Evolutionary conservation across 257 asterid genomes (phyloP), one percentile per base, ranked within the genome.

Genomic region (Ophiorrhiza pumila): DNA sequence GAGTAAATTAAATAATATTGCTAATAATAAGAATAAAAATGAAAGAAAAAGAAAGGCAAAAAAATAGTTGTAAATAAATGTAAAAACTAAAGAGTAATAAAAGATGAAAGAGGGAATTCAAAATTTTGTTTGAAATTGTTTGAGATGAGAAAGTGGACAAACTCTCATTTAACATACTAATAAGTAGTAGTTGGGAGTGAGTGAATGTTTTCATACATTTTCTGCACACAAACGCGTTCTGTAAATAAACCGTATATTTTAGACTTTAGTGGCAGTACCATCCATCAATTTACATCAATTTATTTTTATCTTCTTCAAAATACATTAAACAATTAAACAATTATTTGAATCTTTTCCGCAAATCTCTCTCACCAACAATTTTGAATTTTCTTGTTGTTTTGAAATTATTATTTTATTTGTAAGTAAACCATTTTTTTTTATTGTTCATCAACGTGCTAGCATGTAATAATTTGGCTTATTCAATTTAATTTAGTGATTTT

Each of bases 391-490:
- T 31, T 14, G 61, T 42, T 47, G 74, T 37, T 47, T 32, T 5
- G 35, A 59, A 50, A 6, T 64, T 65, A 2, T 53, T 49, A 18
- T 32, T 4, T 58, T 23, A 31, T 49, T 45, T 34, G 29, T 23
- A 14, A 18, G 14, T 10, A 7, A 15, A 14, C 39, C 39, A 14
- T 2, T 29, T 72, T 22, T 15, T n/a, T 47, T 61, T 2, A 59
- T 32, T n/a, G 9, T 45, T 39, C 37, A 1, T 59, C 71, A 47
- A 76, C 79, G 75, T 76, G 79, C 20, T 35, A 53, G 27, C 71
- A 76, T 69, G 79, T 76, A 34, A 69, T 62, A 34, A 75, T 75
- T 72, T n/a, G n/a, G n/a, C n/a, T n/a, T n/a, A n/a, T n/a, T n/a
- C n/a, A n/a, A n/a, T n/a, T n/a, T n/a, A n/a, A n/a, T n/a, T n/a